These are phyloP conservation scores for Chimonanthus salicifolius DNA, from an alignment of 164 flowering plant genomes.

Conservation along the genomic window DNA sequence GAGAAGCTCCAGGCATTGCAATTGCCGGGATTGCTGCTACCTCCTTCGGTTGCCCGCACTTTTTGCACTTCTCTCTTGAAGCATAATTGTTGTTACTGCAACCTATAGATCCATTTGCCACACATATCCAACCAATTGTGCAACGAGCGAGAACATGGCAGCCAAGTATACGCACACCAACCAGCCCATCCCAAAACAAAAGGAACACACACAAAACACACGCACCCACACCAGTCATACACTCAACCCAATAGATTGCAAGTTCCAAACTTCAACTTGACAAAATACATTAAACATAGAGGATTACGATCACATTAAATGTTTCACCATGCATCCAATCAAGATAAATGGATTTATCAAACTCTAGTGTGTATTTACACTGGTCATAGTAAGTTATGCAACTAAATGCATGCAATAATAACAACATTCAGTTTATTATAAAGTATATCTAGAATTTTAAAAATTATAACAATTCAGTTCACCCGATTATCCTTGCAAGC, in stretches of 20 bases:
- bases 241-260: conserved; percentile 62
- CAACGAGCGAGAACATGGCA: conserved; percentile 63
- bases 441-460: not conserved
- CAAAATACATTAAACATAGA: conserved; percentile 9
- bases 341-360: not conserved
- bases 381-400: not conserved
- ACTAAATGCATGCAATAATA: not conserved
- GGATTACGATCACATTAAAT: not conserved
- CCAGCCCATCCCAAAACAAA: conserved; percentile 58
- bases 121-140: conserved; percentile 64
- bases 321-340: not conserved
- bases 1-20: conserved; percentile 83
- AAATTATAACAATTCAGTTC: not conserved
- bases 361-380: not conserved
- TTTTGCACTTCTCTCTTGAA: conserved; percentile 95
- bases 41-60: conserved; percentile 96
- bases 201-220: conserved; percentile 55
- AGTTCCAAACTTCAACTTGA: conserved; percentile 20
- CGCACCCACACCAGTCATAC: conserved; percentile 36
- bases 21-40: conserved; percentile 92
- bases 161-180: conserved; percentile 89
- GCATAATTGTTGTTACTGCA: conserved; percentile 99
- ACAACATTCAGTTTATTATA: not conserved
- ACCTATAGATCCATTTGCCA: conserved; percentile 81
- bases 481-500: not conserved